Conservation (phyloP, 139 green algal species). For the Desmodesmus armatus region DNA sequence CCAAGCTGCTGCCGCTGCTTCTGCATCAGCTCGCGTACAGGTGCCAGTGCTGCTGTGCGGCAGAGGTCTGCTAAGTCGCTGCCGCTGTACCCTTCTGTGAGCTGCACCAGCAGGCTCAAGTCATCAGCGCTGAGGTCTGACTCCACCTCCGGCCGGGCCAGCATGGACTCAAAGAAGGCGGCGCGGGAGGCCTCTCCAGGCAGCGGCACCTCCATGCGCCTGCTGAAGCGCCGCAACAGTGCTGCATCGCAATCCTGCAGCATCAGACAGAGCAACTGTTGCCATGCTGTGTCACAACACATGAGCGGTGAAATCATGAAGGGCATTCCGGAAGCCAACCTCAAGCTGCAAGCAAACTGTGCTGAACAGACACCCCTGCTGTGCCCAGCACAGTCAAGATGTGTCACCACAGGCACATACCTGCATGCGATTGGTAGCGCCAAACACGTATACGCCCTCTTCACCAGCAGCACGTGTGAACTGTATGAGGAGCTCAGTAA, state of each 20-base stretch:
- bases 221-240: constrained; percentile 70
- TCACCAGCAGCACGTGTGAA: constrained; percentile 20
- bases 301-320: too few relatives aligned
- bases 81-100: constrained; percentile 61
- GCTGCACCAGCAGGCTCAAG: background rate
- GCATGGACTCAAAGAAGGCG: constrained; percentile 54
- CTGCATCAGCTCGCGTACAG: constrained; percentile 62
- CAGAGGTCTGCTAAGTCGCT: constrained; percentile 63
- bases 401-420: constrained; percentile 28
- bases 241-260: constrained; percentile 70
- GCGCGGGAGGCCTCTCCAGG: constrained; percentile 48
- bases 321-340: too few relatives aligned
- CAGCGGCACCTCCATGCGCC: constrained; percentile 63
- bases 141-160: constrained; percentile 28
- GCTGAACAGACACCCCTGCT: too few relatives aligned
- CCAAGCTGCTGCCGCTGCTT: background rate
- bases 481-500: constrained; percentile 77
- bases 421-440: constrained; percentile 73
- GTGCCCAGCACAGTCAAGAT: too few relatives aligned
- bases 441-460: constrained; percentile 62
- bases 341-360: too few relatives aligned
- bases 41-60: constrained; percentile 64
- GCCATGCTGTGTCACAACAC: too few relatives aligned
- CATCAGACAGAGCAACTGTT: too few relatives aligned
- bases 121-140: background rate